phyloP scores from a whole-genome alignment of 1,284 basidiomycete genomes.

The Ganoderma meredithae region DNA sequence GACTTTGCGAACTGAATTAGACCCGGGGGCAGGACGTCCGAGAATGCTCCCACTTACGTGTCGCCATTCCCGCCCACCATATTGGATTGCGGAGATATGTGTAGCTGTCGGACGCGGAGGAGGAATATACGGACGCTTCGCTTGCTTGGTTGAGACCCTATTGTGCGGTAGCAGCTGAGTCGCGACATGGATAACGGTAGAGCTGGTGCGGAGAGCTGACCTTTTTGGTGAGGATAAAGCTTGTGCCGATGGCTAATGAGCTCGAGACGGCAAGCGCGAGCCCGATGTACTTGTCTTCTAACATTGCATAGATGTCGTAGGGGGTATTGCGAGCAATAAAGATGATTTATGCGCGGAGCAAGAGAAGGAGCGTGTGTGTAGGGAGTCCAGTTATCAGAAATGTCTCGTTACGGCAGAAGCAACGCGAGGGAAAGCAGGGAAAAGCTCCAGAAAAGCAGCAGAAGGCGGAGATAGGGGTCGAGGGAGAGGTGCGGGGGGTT shows the following conservation, averaged over 20 bases:
- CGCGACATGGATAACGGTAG: conserved; percentile 6
- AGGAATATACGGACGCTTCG: conserved; percentile 57
- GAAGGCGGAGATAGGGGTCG: conserved; percentile 1
- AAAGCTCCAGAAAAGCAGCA: not conserved
- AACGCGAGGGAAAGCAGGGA: not conserved
- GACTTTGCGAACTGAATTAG: conserved; percentile 59
- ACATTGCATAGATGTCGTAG: conserved; percentile 52
- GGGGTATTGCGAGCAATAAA: not conserved
- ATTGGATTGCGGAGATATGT: conserved; percentile 93
- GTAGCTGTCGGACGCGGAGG: conserved; percentile 77
- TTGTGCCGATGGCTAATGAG: conserved; percentile 88
- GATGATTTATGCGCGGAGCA: conserved; percentile 7
- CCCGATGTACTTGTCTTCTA: conserved; percentile 93
- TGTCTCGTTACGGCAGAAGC: not conserved
- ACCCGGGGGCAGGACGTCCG: conserved; percentile 12
- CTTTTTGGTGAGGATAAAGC: conserved; percentile 98
- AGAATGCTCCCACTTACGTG: conserved; percentile 66
- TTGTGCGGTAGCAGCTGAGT: conserved; percentile 7
- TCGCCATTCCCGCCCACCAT: conserved; percentile 98
- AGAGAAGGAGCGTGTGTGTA: conserved; percentile 27
- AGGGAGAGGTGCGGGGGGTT: not conserved
- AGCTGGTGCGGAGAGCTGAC: conserved; percentile 48
- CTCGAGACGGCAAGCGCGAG: conserved; percentile 85
- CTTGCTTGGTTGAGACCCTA: conserved; percentile 88
- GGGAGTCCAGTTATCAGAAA: conserved; percentile 5